Conservation (phyloP, 441 rosid genomes). For the Gossypium trilobum region DNA sequence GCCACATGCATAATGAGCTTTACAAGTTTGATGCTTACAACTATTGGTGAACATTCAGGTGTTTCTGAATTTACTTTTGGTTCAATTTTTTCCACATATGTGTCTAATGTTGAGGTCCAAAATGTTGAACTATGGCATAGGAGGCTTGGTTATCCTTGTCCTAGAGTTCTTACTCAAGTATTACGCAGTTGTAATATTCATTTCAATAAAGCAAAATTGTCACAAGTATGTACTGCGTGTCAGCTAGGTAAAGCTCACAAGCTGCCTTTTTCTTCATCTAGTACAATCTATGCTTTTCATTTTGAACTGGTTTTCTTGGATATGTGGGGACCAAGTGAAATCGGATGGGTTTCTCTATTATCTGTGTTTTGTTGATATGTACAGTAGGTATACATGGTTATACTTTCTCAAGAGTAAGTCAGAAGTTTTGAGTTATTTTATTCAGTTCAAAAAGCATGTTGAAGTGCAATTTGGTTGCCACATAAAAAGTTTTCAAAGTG, state of each 20-base stretch:
- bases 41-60: background rate
- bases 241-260: background rate
- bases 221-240: background rate
- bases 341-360: background rate
- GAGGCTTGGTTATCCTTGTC: background rate
- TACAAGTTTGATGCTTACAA: background rate
- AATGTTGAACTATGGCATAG: background rate
- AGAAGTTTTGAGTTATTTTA: too few species aligned
- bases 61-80: background rate
- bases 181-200: background rate
- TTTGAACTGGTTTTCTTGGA: background rate
- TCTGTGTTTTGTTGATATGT: background rate
- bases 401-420: background rate
- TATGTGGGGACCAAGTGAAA: background rate
- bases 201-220: too few species aligned
- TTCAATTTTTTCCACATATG: background rate
- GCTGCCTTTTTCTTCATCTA: background rate
- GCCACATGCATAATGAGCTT: background rate
- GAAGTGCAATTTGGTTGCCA: background rate
- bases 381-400: background rate
- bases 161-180: background rate
- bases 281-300: background rate
- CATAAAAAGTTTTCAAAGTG: background rate
- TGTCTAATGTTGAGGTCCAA: too few species aligned
- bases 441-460: too few species aligned